Percentiles rank a stretch among this genome's conserved stretches.
Evolutionary conservation across 306 rosid genomes (phyloP).

Genomic region (Gleditsia sinensis): DNA sequence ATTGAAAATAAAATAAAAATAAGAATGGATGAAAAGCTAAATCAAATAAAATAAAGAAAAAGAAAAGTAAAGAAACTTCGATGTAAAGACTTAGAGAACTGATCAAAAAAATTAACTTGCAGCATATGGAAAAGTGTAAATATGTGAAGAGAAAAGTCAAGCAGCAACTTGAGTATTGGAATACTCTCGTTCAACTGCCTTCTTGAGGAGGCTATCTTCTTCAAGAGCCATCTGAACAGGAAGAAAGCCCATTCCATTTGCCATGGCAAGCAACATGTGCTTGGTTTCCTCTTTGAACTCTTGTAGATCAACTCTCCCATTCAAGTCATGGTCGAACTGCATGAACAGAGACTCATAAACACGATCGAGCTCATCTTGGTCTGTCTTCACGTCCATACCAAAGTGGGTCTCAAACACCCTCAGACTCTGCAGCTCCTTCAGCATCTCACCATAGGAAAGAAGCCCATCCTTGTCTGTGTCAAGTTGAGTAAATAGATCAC

Average conservation of each 20-base stretch:
- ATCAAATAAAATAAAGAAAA: no score
- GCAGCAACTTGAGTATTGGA: background rate
- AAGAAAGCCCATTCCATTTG: slow-evolving; percentile 48
- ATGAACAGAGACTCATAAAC: slow-evolving; percentile 48
- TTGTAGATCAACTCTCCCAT: slow-evolving; percentile 48
- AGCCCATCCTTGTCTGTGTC: slow-evolving; percentile 49
- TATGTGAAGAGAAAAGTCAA: no score
- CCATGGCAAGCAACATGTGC: slow-evolving; percentile 63
- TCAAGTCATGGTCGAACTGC: slow-evolving; percentile 54
- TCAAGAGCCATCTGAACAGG: slow-evolving; percentile 59
- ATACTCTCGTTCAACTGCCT: slow-evolving; percentile 52
- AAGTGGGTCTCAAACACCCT: slow-evolving; percentile 59
- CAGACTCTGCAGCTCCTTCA: slow-evolving; percentile 56
- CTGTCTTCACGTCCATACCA: slow-evolving; percentile 51
- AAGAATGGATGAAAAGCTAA: no score
- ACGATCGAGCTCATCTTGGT: no score
- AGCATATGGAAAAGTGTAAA: no score
- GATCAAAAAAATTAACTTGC: no score
- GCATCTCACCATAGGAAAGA: slow-evolving; percentile 59
- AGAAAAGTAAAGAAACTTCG: no score
- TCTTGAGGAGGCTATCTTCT: slow-evolving; percentile 51
- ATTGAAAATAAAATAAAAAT: no score
- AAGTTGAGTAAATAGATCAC: slow-evolving; percentile 44
- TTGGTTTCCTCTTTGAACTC: slow-evolving; percentile 62
- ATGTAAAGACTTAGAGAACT: no score